Percentiles rank a stretch among this genome's conserved stretches.
phyloP scores from a whole-genome alignment of 2,329 filamentous ascomycete genomes.

The Beauveria asiatica region DNA sequence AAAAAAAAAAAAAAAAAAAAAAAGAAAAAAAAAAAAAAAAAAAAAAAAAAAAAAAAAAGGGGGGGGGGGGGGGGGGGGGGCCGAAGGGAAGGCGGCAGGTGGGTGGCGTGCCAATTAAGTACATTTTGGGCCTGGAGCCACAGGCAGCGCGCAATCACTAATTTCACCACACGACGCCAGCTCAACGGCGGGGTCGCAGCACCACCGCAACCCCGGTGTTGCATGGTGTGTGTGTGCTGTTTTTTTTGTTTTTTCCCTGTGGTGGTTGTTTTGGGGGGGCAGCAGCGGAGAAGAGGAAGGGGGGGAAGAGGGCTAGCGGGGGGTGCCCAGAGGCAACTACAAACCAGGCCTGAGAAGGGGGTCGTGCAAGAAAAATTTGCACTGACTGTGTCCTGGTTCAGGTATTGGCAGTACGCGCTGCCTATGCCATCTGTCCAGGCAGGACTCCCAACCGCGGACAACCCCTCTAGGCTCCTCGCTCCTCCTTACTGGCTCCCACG shows the following conservation, averaged over 20 bases:
- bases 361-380: conserved; percentile 1
- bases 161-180: conserved; percentile 8
- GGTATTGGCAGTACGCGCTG: too few species aligned
- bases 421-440: too few species aligned
- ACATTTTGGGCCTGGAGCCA: conserved; percentile 18
- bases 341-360: background rate
- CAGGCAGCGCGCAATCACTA: conserved; percentile 21
- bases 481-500: background rate
- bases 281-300: too few species aligned
- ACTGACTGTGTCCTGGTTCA: background rate
- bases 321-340: too few species aligned
- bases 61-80: conserved; percentile 18
- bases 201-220: background rate
- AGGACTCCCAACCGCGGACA: background rate
- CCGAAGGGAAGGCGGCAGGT: conserved; percentile 13
- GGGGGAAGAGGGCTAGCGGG: background rate
- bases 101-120: conserved; percentile 29
- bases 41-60: conserved; percentile 3
- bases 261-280: background rate
- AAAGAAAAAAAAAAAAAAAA: too few species aligned
- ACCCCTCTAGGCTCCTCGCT: background rate
- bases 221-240: background rate
- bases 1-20: too few species aligned
- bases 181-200: background rate
- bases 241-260: background rate